A percentile compares a stretch with the other conserved stretches of the same genome.
Evolutionary conservation across 805 yeast genomes (phyloP).

Genomic region (Starmerella potacharoeniae): DNA sequence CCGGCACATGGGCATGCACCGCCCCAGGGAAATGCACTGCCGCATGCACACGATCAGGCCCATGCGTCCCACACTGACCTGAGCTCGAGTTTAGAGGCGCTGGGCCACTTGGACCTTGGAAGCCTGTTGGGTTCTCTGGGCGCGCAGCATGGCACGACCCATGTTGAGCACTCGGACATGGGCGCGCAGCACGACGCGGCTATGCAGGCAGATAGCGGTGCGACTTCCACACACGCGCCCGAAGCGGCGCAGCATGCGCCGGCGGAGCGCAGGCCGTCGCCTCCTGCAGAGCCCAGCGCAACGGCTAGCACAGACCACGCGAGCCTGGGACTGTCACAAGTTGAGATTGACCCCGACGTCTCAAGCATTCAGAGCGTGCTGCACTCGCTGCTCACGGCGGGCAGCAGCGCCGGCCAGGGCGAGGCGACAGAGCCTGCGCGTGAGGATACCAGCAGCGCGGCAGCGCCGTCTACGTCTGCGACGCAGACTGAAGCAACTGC

Average conservation of each 20-base stretch:
- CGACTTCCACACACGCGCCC: too few species aligned
- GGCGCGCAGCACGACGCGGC: too few species aligned
- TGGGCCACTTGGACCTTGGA: not conserved
- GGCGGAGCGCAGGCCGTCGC: too few species aligned
- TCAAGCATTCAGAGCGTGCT: conserved; percentile 17
- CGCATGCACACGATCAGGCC: too few species aligned
- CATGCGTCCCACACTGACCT: not conserved
- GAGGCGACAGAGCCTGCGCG: not conserved
- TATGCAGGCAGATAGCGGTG: too few species aligned
- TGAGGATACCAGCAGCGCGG: not conserved
- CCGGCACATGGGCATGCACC: too few species aligned
- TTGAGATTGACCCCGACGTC: conserved; percentile 18
- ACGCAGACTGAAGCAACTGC: not conserved
- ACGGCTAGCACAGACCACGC: not conserved
- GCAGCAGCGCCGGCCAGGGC: not conserved
- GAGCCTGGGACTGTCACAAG: not conserved
- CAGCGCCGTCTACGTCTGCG: not conserved
- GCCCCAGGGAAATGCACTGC: too few species aligned
- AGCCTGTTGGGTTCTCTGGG: not conserved
- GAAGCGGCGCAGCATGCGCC: too few species aligned
- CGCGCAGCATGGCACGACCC: not conserved
- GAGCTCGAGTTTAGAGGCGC: not conserved
- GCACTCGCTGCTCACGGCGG: conserved; percentile 12
- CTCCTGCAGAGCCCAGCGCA: too few species aligned
- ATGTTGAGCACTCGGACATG: too few species aligned